phyloP scores from a whole-genome alignment of 2,329 filamentous ascomycete genomes.

The Ambrosiella beaveri region DNA sequence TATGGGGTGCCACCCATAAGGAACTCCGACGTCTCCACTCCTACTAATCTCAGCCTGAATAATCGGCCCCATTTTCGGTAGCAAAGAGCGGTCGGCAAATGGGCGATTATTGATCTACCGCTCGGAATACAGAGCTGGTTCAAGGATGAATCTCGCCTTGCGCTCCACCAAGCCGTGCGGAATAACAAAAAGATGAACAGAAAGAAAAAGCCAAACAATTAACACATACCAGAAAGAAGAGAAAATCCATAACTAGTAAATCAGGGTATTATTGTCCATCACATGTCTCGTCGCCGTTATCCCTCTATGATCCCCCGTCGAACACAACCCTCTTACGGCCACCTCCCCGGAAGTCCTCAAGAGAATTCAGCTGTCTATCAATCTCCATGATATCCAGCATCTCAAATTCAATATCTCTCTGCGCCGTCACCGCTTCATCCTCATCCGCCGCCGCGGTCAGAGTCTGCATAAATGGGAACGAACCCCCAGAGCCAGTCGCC shows the following conservation, averaged over 20 bases:
- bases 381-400: constrained; percentile 51
- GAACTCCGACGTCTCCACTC: background rate
- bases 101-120: constrained; percentile 36
- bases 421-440: constrained; percentile 23
- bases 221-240: constrained; percentile 10
- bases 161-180: constrained; percentile 60
- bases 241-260: background rate
- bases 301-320: constrained; percentile 20
- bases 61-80: constrained; percentile 10
- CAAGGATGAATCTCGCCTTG: constrained; percentile 59
- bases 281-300: background rate
- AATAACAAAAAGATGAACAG: constrained; percentile 16
- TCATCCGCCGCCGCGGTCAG: constrained; percentile 36
- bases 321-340: constrained; percentile 37
- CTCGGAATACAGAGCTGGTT: constrained; percentile 56
- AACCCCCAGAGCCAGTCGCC: background rate
- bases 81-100: too few relatives aligned
- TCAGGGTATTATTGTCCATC: constrained; percentile 5
- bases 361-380: constrained; percentile 38
- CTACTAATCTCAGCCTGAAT: constrained; percentile 15
- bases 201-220: constrained; percentile 5
- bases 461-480: constrained; percentile 28
- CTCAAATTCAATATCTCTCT: constrained; percentile 39
- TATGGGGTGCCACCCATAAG: background rate
- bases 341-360: constrained; percentile 33